A percentile compares a stretch with the other conserved stretches of the same genome.
Conservation (phyloP, 257 asterid species). For the Plantago ovata region DNA sequence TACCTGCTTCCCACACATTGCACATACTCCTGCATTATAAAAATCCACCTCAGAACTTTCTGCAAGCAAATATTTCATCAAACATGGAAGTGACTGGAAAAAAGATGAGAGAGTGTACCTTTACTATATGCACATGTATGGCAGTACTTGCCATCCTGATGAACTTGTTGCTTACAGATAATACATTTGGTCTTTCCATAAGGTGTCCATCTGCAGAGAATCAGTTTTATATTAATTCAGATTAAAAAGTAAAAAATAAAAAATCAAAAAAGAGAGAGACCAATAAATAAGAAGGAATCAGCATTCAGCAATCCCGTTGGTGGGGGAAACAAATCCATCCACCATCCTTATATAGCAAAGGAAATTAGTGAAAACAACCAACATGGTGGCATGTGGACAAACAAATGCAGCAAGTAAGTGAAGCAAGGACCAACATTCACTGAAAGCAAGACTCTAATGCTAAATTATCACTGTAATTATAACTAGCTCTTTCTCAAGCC, state of each 20-base stretch:
- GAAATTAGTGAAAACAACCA: not conserved
- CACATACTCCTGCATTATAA: conserved; percentile 86
- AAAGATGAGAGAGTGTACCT: conserved; percentile 38
- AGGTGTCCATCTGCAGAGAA: conserved; percentile 83
- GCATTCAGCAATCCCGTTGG: not conserved
- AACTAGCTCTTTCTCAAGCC: too few species aligned
- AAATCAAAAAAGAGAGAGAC: too few species aligned
- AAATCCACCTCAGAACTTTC: conserved; percentile 8
- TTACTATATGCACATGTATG: conserved; percentile 98
- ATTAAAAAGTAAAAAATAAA: not conserved
- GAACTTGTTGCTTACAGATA: conserved; percentile 99
- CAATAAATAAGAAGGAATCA: too few species aligned
- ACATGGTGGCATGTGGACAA: not conserved
- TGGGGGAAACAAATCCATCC: not conserved
- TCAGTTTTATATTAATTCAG: conserved; percentile 6
- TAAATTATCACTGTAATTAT: not conserved
- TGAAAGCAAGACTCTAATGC: not conserved
- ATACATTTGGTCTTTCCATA: conserved; percentile 83
- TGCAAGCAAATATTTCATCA: not conserved
- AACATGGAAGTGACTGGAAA: not conserved
- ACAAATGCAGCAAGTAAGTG: not conserved
- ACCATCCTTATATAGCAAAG: not conserved
- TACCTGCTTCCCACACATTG: conserved; percentile 99
- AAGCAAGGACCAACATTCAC: not conserved
- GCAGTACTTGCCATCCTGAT: conserved; percentile 91